These are phyloP conservation scores for Dictyostelium citrinum DNA, from an alignment of 78 protist species.

Conservation along the genomic window DNA sequence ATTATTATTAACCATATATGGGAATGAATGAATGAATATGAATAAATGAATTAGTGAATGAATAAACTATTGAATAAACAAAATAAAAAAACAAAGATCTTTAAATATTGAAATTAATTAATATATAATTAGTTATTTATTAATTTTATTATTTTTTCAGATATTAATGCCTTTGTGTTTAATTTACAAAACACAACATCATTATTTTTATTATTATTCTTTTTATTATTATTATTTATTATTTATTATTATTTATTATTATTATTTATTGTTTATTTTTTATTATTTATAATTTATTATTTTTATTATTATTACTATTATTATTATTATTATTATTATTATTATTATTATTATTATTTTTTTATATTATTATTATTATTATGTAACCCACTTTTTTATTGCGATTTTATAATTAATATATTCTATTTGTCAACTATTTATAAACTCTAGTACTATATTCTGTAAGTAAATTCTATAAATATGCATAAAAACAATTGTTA, in stretches of 20 bases:
- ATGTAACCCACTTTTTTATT: not conserved
- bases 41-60: no score
- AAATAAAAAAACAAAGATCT: not conserved
- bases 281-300: no score
- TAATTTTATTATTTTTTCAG: not conserved
- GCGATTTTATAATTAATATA: not conserved
- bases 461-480: not conserved
- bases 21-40: not conserved
- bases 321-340: not conserved
- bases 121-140: not conserved
- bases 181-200: not conserved
- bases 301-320: not conserved
- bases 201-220: not conserved
- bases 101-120: not conserved
- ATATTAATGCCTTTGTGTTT: not conserved
- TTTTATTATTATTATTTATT: no score
- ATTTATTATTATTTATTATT: no score
- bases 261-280: no score
- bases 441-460: not conserved
- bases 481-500: not conserved
- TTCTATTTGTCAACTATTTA: not conserved
- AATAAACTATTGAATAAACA: not conserved
- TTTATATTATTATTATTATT: not conserved
- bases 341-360: not conserved
- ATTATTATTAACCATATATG: not conserved